Evolutionary conservation across 75 land plant genomes (phyloP), one percentile per base, ranked within the genome.

Genomic region (Pinus tabuliformis): DNA sequence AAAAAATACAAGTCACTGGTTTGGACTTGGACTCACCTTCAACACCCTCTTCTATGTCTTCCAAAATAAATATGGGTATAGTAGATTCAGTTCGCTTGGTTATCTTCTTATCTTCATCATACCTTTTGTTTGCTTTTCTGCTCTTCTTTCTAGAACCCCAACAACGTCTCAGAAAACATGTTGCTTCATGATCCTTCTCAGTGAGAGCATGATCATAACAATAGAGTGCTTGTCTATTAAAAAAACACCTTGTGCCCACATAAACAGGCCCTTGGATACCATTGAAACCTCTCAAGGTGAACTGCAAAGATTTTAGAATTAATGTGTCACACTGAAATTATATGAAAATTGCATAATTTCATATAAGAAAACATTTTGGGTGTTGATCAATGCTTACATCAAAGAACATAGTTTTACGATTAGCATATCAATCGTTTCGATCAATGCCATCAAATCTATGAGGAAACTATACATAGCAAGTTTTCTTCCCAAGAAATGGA

Each of bases 391-490:
- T 6, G 58, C 95, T 59, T 82, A 92, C 95, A 88, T 92, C 95
- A 78, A 92, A 92, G 73, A 92, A 92, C 73, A 92, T 90, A 77
- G 91, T 92, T 77, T 92, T 92, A 6, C 89, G 85, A 70, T 92
- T 92, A 58, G 92, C 92, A 86, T 92, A 92, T 81, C 95, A 85
- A 90, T 92, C 92, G 33, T 92, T 88, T 79, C 76, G 37, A 73
- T 92, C 95, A 82, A 92, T 92, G 73, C 95, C 95, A 83, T 92
- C 95, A 77, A 92, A 92, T 30, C 95, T 81, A 63, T 92, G 95
- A 13, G 95, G 95, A 62, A 92, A 92, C 62, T 92, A 92, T 13
- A 92, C 95, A 83, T 92, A 92, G 68, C 95, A 92, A 2, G 88
- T 86, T 64, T 86, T 88, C 87, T 83, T 90, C 57, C 93, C 95